Percentiles rank a stretch among this genome's conserved stretches.
phyloP scores from a whole-genome alignment of 495 filamentous ascomycete genomes.

The Immersiella caudata region DNA sequence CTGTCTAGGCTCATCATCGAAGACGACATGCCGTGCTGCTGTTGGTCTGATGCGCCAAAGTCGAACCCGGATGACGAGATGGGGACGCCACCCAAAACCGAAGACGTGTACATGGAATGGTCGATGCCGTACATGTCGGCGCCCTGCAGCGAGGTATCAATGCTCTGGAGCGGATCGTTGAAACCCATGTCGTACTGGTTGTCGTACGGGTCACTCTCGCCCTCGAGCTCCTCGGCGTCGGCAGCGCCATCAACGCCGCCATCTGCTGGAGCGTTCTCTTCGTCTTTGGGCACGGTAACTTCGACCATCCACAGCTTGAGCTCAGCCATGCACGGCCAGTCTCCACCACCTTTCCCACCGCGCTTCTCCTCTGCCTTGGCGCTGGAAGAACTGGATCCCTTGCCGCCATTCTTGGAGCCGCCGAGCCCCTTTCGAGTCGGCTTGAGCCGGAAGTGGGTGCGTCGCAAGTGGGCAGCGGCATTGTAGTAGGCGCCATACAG shows the following conservation, averaged over 20 bases:
- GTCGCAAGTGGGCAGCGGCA: not conserved
- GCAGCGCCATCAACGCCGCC: conserved; percentile 29
- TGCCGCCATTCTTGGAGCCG: conserved; percentile 39
- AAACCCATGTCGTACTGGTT: conserved; percentile 34
- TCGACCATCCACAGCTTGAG: conserved; percentile 84
- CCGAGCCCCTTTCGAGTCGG: conserved; percentile 46
- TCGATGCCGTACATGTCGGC: conserved; percentile 32
- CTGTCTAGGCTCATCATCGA: conserved; percentile 37
- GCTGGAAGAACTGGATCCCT: conserved; percentile 40
- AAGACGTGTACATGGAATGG: conserved; percentile 27
- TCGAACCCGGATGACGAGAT: conserved; percentile 46
- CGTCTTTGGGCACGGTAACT: conserved; percentile 52
- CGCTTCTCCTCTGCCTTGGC: conserved; percentile 57
- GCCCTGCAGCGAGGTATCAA: conserved; percentile 19
- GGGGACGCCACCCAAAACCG: conserved; percentile 37
- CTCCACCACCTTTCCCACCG: conserved; percentile 82
- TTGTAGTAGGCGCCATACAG: not conserved
- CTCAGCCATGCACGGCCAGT: conserved; percentile 77
- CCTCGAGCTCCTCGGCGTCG: conserved; percentile 42
- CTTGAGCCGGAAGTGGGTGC: conserved; percentile 72
- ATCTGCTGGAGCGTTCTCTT: conserved; percentile 26
- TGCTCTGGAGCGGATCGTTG: conserved; percentile 21
- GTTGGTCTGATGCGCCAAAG: conserved; percentile 22
- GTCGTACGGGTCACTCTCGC: conserved; percentile 30
- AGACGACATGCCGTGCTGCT: conserved; percentile 26